Evolutionary conservation across 345 rosid genomes (phyloP).

Genomic region (Zanthoxylum bungeanum): DNA sequence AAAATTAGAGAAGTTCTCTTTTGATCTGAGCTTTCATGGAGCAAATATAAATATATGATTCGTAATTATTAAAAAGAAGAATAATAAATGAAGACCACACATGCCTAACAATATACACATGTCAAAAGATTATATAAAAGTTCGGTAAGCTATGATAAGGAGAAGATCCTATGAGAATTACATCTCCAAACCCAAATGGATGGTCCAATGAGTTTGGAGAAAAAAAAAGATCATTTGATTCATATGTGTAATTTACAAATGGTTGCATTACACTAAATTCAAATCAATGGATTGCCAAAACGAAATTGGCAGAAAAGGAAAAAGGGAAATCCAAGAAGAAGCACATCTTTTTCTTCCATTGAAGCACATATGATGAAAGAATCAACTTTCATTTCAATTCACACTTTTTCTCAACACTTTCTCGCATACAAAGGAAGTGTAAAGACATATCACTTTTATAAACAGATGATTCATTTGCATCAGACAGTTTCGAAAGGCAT

Average conservation of each 20-base stretch:
- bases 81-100: no score
- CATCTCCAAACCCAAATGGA: no score
- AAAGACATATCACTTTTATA: slow-evolving; percentile 17
- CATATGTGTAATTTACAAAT: neutral
- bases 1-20: no score
- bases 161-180: no score
- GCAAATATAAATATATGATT: no score
- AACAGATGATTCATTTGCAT: slow-evolving; percentile 17
- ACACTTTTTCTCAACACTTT: slow-evolving; percentile 16
- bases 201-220: no score
- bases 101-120: no score
- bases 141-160: no score
- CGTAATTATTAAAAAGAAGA: no score
- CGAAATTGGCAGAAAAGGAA: neutral
- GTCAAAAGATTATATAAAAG: no score
- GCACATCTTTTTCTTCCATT: slow-evolving; percentile 17
- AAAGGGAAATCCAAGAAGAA: slow-evolving; percentile 16
- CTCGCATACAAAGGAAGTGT: slow-evolving; percentile 35
- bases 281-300: slow-evolving; percentile 1
- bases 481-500: slow-evolving; percentile 8
- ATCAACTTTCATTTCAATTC: slow-evolving; percentile 16
- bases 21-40: no score
- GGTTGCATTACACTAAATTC: slow-evolving; percentile 6
- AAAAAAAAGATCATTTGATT: no score
- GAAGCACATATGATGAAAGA: slow-evolving; percentile 22